Percentiles rank a stretch among this genome's conserved stretches.
Conservation (phyloP, 495 filamentous ascomycete species). For the Articulospora tetracladia region DNA sequence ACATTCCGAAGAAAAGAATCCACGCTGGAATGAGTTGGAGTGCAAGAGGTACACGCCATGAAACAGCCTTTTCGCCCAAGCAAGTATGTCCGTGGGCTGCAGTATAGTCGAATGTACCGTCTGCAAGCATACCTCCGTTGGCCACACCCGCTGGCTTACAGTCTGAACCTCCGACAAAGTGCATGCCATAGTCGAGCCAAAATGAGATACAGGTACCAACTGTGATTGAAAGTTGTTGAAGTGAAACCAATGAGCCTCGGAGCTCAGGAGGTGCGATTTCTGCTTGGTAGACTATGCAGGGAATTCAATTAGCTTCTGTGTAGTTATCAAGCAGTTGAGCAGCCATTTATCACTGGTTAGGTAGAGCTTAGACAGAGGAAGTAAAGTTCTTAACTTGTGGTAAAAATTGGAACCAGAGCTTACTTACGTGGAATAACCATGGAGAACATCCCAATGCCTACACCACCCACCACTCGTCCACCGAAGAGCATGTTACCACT, state of each 20-base stretch:
- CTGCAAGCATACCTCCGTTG: slow-evolving; percentile 18
- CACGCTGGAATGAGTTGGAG: slow-evolving; percentile 41
- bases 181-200: slow-evolving; percentile 28
- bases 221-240: slow-evolving; percentile 16
- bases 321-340: too few species aligned
- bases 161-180: slow-evolving; percentile 43
- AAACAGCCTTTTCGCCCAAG: slow-evolving; percentile 41
- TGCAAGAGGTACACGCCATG: slow-evolving; percentile 52
- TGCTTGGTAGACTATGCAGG: slow-evolving; percentile 23
- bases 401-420: too few species aligned
- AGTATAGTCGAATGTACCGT: slow-evolving; percentile 37
- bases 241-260: slow-evolving; percentile 18
- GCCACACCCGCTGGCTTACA: slow-evolving; percentile 35
- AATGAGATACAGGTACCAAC: slow-evolving; percentile 25
- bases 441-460: slow-evolving; percentile 18
- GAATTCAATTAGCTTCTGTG: too few species aligned
- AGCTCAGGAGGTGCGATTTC: slow-evolving; percentile 25
- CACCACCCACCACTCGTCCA: slow-evolving; percentile 19
- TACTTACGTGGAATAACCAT: slow-evolving; percentile 21
- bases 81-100: slow-evolving; percentile 34
- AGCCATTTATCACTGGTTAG: slow-evolving; percentile 13
- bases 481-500: not conserved
- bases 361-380: too few species aligned
- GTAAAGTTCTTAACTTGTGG: too few species aligned
- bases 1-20: slow-evolving; percentile 27